Evolutionary conservation across 2,329 filamentous ascomycete genomes (phyloP), one percentile per base, ranked within the genome.

Genomic region (Ilyonectria mors-panacis): DNA sequence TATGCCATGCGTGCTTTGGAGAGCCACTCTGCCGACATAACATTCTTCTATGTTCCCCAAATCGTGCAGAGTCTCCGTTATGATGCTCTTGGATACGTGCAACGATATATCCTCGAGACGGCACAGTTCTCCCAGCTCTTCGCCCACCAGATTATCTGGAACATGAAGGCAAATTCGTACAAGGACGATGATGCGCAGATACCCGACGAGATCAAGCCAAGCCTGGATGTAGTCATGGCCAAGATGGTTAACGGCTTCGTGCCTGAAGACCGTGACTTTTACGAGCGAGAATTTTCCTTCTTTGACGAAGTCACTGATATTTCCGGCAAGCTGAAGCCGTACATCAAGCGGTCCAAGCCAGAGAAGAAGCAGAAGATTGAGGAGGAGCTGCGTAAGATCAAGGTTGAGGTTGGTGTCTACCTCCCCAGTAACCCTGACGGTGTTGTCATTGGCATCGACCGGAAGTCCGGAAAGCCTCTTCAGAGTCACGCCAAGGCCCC

Each of bases 321-420:
- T 63, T 99, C 97, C 0, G 97, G 96, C 63, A 99, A 97, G 77
- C 87, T 99, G 54, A 95, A 96, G 76, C 96, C 97, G 1, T 93
- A 93, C 76, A 97, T 99, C 78, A 97, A 97, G 81, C 89, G 89
- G 66, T 91, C 92, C 45, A 99, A 99, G 81, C 93, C 94, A 2
- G 95, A 98, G 82, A 99, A 99, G 87, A 98, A 98, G 80, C 93
- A 96, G 78, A 99, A 98, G 84, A 99, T 99, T 70, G 96, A 98
- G 78, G 97, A 99, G 81, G 96, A 99, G 79, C 86, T 99, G 48
- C 93, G 96, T 72, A 97, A 97, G 81, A 98, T 99, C 81, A 92
- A 97, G 79, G 93, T 99, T 2, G 95, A 98, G 74, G 93, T 98
- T 47, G 96, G 96, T 17, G 97, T 99, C 7, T 99, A 99, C 79